phyloP scores from a whole-genome alignment of 2,329 filamentous ascomycete species.

The Emmonsia crescens region DNA sequence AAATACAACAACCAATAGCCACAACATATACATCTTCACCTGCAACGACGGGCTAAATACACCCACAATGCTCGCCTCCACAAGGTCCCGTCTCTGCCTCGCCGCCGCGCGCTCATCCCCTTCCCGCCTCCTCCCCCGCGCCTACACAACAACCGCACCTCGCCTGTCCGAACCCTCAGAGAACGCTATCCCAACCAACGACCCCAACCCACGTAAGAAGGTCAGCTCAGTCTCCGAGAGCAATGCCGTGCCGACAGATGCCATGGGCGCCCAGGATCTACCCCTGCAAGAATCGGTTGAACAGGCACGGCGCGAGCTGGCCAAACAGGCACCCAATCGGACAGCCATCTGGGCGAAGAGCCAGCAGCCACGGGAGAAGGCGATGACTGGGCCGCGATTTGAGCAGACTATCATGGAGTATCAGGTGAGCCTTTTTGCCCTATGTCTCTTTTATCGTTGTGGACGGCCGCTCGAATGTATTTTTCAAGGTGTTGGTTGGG shows the following conservation, averaged over 20 bases:
- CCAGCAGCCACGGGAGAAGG: conserved; percentile 68
- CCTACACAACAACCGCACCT: conserved; percentile 35
- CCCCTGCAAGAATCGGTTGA: conserved; percentile 46
- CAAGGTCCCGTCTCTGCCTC: conserved; percentile 37
- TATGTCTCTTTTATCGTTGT: neutral
- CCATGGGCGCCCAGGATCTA: conserved; percentile 40
- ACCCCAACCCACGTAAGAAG: conserved; percentile 42
- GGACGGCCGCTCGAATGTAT: neutral
- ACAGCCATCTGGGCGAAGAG: conserved; percentile 69
- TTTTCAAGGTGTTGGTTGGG: neutral
- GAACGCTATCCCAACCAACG: conserved; percentile 42
- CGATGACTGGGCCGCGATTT: conserved; percentile 90
- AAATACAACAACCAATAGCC: conserved; percentile 15
- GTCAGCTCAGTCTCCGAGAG: conserved; percentile 47
- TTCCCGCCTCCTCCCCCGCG: conserved; percentile 22
- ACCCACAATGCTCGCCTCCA: conserved; percentile 35
- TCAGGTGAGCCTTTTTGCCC: conserved; percentile 55
- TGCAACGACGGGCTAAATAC: conserved; percentile 14
- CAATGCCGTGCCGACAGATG: conserved; percentile 45
- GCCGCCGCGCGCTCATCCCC: conserved; percentile 26
- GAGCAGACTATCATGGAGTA: conserved; percentile 91
- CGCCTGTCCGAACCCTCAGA: conserved; percentile 23
- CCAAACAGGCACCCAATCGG: conserved; percentile 79
- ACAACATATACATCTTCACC: conserved; percentile 13
- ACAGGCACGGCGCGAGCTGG: conserved; percentile 45